Evolutionary conservation across 2,329 filamentous ascomycete species (phyloP).

Genomic region (Xylaria sp.): DNA sequence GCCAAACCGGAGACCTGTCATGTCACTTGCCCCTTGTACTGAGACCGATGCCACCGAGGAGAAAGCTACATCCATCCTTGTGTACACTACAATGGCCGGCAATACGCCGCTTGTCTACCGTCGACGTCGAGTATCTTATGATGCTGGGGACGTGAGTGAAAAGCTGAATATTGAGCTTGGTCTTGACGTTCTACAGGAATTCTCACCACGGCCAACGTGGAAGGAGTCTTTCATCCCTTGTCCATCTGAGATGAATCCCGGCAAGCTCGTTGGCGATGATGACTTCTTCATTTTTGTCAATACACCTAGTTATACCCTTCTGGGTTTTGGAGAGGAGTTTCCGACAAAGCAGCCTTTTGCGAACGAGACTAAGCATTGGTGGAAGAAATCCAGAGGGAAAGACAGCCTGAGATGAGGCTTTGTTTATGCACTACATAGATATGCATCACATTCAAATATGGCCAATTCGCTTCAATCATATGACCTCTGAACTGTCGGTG

Average conservation of each 20-base stretch:
- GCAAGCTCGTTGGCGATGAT: slow-evolving; percentile 36
- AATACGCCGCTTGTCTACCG: slow-evolving; percentile 17
- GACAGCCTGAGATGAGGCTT: slow-evolving; percentile 1
- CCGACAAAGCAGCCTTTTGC: slow-evolving; percentile 14
- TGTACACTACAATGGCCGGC: slow-evolving; percentile 24
- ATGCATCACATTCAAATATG: background rate
- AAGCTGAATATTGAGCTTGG: slow-evolving; percentile 22
- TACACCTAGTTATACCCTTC: slow-evolving; percentile 36
- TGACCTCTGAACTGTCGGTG: slow-evolving; percentile 15
- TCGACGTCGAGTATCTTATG: slow-evolving; percentile 16
- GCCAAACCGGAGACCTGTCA: slow-evolving; percentile 13
- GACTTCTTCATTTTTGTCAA: slow-evolving; percentile 39
- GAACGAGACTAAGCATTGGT: slow-evolving; percentile 22
- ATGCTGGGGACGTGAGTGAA: slow-evolving; percentile 6
- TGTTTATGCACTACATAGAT: background rate
- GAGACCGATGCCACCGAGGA: slow-evolving; percentile 1
- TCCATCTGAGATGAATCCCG: slow-evolving; percentile 18
- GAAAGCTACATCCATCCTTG: background rate
- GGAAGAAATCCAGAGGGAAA: slow-evolving; percentile 19
- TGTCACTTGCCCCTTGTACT: slow-evolving; percentile 27
- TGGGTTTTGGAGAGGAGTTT: slow-evolving; percentile 36
- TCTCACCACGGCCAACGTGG: slow-evolving; percentile 18
- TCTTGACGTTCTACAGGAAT: slow-evolving; percentile 28
- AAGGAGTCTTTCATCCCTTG: slow-evolving; percentile 17
- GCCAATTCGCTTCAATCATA: background rate